Evolutionary conservation across 2,329 filamentous ascomycete species (phyloP).

Genomic region (Paraphaeosphaeria sporulosa): DNA sequence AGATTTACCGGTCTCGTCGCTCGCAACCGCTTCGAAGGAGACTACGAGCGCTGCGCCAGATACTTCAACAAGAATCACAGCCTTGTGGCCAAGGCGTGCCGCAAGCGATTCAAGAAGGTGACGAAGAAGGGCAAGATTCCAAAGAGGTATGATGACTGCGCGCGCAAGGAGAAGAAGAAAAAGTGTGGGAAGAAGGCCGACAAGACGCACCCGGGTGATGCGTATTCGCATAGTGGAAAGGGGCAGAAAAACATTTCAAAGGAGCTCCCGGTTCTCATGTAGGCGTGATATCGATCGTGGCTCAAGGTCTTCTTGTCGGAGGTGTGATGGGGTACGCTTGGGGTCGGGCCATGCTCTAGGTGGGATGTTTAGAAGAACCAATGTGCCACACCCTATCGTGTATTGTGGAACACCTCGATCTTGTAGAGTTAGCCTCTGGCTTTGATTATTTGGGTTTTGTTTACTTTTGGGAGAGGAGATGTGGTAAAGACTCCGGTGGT

Average conservation of each 20-base stretch:
- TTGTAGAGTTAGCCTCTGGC: not conserved
- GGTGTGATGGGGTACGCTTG: not conserved
- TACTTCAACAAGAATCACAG: not conserved
- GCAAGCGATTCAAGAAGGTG: not conserved
- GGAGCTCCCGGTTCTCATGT: not conserved
- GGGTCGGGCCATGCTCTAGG: not conserved
- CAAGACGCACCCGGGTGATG: not conserved
- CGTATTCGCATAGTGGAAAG: not conserved
- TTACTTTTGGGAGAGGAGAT: too few species aligned
- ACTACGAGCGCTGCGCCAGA: slow-evolving; percentile 9
- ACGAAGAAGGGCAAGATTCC: not conserved
- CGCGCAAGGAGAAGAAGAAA: not conserved
- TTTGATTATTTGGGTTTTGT: too few species aligned
- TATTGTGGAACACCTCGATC: too few species aligned
- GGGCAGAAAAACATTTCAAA: not conserved
- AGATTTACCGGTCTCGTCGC: not conserved
- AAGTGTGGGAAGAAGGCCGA: not conserved
- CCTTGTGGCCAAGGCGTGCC: not conserved
- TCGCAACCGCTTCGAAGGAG: slow-evolving; percentile 8
- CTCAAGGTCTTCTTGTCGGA: not conserved
- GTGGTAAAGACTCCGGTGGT: too few species aligned
- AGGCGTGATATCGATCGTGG: not conserved
- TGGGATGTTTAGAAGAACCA: not conserved
- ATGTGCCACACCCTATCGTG: not conserved
- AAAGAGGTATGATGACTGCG: not conserved